Conservation (phyloP, 2,329 filamentous ascomycete species). For the Exophiala bonariae region DNA sequence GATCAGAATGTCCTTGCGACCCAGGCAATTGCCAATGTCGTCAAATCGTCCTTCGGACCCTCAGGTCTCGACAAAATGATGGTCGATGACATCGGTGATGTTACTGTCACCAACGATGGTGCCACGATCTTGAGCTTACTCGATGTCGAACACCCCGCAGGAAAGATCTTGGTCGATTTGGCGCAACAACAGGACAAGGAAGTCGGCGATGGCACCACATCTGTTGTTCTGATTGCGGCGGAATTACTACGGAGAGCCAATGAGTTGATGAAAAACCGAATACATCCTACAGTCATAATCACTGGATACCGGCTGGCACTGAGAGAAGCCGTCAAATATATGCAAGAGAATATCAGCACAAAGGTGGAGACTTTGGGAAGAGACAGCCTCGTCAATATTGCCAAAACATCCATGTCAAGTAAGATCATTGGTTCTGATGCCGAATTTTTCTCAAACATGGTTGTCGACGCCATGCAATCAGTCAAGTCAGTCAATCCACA, state of each 20-base stretch:
- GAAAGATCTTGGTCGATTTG: conserved; percentile 96
- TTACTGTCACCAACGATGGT: conserved; percentile 98
- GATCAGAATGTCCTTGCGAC: conserved; percentile 98
- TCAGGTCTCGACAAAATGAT: conserved; percentile 99
- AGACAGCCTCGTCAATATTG: conserved; percentile 90
- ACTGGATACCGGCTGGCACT: conserved; percentile 95
- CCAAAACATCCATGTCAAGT: conserved; percentile 98
- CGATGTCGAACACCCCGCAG: conserved; percentile 95
- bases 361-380: conserved; percentile 90
- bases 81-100: conserved; percentile 99
- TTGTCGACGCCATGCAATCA: conserved; percentile 91
- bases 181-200: conserved; percentile 99
- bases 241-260: conserved; percentile 92
- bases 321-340: conserved; percentile 95
- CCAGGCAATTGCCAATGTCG: conserved; percentile 96
- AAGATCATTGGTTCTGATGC: conserved; percentile 97
- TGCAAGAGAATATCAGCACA: conserved; percentile 96
- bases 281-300: conserved; percentile 99
- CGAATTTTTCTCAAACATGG: conserved; percentile 96
- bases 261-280: conserved; percentile 99
- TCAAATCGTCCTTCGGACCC: conserved; percentile 97
- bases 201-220: conserved; percentile 96
- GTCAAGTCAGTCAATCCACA: conserved; percentile 86
- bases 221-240: conserved; percentile 93
- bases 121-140: conserved; percentile 93